A percentile compares a stretch with the other conserved stretches of the same genome.
Evolutionary conservation across 352 stramenopile species (phyloP).

Genomic region (Phytophthora sp.): DNA sequence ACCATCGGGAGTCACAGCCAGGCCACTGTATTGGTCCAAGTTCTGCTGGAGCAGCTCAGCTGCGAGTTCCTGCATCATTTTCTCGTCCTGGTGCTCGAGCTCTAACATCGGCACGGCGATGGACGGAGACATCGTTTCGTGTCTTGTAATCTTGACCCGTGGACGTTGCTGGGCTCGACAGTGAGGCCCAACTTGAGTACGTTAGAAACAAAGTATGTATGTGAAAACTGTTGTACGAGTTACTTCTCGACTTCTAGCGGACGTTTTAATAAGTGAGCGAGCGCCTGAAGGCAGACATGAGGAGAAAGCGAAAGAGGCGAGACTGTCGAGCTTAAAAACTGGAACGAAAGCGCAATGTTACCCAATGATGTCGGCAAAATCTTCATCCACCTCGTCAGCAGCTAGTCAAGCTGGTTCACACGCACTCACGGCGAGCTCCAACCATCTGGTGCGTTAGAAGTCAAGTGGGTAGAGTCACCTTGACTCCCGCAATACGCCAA

Average conservation of each 20-base stretch:
- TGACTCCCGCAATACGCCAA: conserved; percentile 25
- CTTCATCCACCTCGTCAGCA: background rate
- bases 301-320: background rate
- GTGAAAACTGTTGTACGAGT: background rate
- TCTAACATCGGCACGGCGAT: conserved; percentile 40
- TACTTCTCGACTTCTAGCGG: background rate
- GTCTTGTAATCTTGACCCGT: conserved; percentile 19
- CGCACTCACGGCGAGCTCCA: background rate
- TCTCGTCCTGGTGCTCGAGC: conserved; percentile 31
- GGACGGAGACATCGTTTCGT: conserved; percentile 21
- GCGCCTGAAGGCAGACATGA: conserved; percentile 15
- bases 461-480: conserved; percentile 22
- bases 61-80: conserved; percentile 42
- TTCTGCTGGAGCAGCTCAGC: conserved; percentile 36
- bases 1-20: conserved; percentile 38
- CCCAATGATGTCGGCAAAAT: conserved; percentile 19
- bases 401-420: conserved; percentile 7
- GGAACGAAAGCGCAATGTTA: conserved; percentile 30
- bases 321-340: conserved; percentile 19
- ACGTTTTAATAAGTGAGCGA: conserved; percentile 31
- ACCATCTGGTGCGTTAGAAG: conserved; percentile 20
- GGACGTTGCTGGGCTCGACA: conserved; percentile 8
- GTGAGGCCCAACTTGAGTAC: conserved; percentile 14
- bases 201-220: no score
- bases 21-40: conserved; percentile 30